Conservation (phyloP, 805 yeast genomes). For the Yarrowia sp. region DNA sequence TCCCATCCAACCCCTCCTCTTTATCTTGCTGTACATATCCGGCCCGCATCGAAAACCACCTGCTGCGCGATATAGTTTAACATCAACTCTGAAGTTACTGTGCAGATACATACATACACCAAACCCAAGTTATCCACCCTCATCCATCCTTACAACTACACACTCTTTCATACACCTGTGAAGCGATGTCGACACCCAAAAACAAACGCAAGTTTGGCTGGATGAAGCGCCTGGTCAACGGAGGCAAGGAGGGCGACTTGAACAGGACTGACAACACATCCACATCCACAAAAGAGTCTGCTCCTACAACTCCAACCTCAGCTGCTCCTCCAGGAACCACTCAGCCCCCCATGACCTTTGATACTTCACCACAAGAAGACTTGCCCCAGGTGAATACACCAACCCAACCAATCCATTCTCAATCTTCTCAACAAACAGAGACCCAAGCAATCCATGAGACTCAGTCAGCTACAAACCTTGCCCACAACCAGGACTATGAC, state of each 20-base stretch:
- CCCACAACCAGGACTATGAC: background rate
- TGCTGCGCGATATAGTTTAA: background rate
- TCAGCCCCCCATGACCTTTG: background rate
- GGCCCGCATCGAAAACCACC: conserved; percentile 6
- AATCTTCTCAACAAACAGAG: background rate
- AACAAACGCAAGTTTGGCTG: conserved; percentile 18
- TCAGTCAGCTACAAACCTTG: background rate
- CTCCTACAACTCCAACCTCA: no score
- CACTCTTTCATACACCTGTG: background rate
- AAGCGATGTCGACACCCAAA: conserved; percentile 10
- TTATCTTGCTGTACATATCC: background rate
- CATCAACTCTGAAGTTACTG: background rate
- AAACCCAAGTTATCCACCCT: no score
- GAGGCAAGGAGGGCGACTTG: conserved; percentile 6
- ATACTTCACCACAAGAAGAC: background rate
- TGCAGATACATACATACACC: background rate
- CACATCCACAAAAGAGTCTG: no score
- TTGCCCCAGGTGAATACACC: background rate
- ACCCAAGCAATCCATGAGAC: background rate
- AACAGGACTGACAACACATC: background rate
- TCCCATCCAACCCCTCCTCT: no score
- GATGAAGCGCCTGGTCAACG: conserved; percentile 22
- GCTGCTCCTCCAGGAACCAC: no score
- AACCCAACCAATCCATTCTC: background rate
- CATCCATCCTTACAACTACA: background rate